Base-by-base conservation (phyloP, 1,284 basidiomycete genomes). In the Ustilago curta region DNA sequence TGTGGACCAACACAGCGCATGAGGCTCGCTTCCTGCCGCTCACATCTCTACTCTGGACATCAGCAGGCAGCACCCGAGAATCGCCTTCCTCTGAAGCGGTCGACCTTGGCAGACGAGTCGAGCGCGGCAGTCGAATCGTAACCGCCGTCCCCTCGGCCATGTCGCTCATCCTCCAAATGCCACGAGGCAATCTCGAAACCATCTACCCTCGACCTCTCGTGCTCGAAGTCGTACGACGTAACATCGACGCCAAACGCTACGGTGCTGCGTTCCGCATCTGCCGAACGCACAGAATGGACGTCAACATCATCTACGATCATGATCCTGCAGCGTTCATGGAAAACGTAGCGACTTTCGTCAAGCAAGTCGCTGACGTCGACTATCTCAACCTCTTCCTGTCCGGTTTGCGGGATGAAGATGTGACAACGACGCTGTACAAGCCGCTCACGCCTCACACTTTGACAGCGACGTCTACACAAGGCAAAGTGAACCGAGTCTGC, bases 131-230 rank as follows among this genome's bases (percentile, higher is more conserved):
- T 50, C 70, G 78, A 8, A 82, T 84, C 35, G 80, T 84, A 35
- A 75, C 76, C 3, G 76, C 83, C 1, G 76, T 82, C 18, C 77
- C 83, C 4, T 76, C 75, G 70, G 87, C 90, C 8, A 98, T 97
- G 93, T 91, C 81, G 19, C 66, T 84, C 12, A 73, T 99, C 1
- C 86, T 99, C 14, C 97, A 99, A 87, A 99, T 99, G 95, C 97
- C 96, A 0, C 87, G 97, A 76, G 97, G 97, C 0, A 99, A 99
- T 85, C 84, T 99, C 58, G 97, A 99, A 87, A 97, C 94, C 0
- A 91, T 99, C 60, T 93, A 92, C 79, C 97, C 97, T 1, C 88
- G 97, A 35, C 92, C 96, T 1, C 87, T 99, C 68, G 95, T 98
- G 3, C 90, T 97, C 86, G 89, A 91, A 50, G 79, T 82, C 2